Percentiles rank a stretch among this genome's conserved stretches.
Conservation (phyloP, 2,329 filamentous ascomycete genomes). For the Emergomyces orientalis region DNA sequence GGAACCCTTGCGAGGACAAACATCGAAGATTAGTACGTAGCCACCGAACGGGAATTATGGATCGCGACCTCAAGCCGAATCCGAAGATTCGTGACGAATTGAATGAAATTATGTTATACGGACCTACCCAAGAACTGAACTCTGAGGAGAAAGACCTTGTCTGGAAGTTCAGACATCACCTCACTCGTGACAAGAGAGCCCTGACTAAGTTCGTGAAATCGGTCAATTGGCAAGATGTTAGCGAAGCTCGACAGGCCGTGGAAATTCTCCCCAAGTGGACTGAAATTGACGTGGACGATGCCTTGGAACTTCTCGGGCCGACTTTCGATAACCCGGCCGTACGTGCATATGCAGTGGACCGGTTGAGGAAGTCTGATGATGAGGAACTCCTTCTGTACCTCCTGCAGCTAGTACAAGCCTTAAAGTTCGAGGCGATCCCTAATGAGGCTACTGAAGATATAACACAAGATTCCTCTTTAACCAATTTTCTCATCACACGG, state of each 20-base stretch:
- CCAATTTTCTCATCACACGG: conserved; percentile 77
- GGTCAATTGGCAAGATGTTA: conserved; percentile 81
- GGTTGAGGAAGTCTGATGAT: conserved; percentile 84
- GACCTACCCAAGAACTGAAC: conserved; percentile 77
- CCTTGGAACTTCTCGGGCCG: conserved; percentile 83
- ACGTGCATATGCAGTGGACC: conserved; percentile 84
- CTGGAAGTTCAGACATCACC: conserved; percentile 94
- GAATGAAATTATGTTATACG: conserved; percentile 82
- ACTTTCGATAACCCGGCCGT: conserved; percentile 84
- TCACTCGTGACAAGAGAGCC: conserved; percentile 83
- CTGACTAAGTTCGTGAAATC: conserved; percentile 98
- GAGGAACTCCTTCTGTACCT: conserved; percentile 85
- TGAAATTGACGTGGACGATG: conserved; percentile 94
- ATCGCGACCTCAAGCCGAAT: conserved; percentile 92
- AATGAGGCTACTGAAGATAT: conserved; percentile 53
- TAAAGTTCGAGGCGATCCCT: conserved; percentile 81
- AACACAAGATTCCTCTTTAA: conserved; percentile 70
- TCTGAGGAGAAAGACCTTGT: conserved; percentile 91
- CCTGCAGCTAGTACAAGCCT: conserved; percentile 84
- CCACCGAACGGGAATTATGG: conserved; percentile 84
- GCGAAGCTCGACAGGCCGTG: conserved; percentile 79
- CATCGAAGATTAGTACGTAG: conserved; percentile 86
- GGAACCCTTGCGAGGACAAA: conserved; percentile 93
- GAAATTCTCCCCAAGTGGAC: conserved; percentile 89
- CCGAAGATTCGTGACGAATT: conserved; percentile 91